Percentiles rank a stretch among this genome's conserved stretches.
Conservation (phyloP, 2,329 filamentous ascomycete genomes). For the Rutstroemia sp. region DNA sequence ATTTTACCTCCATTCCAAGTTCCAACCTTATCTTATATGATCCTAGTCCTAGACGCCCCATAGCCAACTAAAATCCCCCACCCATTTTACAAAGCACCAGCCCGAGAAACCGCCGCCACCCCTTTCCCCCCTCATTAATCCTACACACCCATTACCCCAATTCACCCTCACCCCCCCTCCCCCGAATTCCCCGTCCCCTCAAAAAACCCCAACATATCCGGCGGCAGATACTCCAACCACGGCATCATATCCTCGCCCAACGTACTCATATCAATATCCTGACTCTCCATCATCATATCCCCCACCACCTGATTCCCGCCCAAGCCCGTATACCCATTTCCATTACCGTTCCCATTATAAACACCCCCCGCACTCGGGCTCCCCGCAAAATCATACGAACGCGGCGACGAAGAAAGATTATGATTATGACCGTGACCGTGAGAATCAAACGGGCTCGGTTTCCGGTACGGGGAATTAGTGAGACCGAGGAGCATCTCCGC, state of each 20-base stretch:
- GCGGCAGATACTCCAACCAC: constrained; percentile 68
- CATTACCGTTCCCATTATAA: neutral
- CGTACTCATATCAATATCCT: constrained; percentile 67
- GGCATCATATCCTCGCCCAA: constrained; percentile 64
- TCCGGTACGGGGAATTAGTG: constrained; percentile 34
- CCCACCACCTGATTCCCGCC: constrained; percentile 21
- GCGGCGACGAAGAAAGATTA: neutral
- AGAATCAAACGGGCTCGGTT: constrained; percentile 13
- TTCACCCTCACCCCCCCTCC: neutral
- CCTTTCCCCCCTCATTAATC: neutral
- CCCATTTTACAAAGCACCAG: too few relatives aligned
- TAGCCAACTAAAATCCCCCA: too few relatives aligned
- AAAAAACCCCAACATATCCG: constrained; percentile 54
- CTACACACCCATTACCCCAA: neutral
- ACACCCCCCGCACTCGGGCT: constrained; percentile 2
- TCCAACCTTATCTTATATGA: too few relatives aligned
- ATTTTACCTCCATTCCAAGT: too few relatives aligned
- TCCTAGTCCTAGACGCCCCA: too few relatives aligned
- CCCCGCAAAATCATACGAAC: neutral
- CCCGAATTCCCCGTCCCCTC: constrained; percentile 24
- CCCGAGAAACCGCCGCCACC: too few relatives aligned
- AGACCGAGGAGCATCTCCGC: constrained; percentile 42
- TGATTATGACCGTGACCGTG: constrained; percentile 12
- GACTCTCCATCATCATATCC: constrained; percentile 64
- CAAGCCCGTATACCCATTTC: constrained; percentile 20